Base-by-base conservation (phyloP, 306 rosid genomes). In the Senna siamea region DNA sequence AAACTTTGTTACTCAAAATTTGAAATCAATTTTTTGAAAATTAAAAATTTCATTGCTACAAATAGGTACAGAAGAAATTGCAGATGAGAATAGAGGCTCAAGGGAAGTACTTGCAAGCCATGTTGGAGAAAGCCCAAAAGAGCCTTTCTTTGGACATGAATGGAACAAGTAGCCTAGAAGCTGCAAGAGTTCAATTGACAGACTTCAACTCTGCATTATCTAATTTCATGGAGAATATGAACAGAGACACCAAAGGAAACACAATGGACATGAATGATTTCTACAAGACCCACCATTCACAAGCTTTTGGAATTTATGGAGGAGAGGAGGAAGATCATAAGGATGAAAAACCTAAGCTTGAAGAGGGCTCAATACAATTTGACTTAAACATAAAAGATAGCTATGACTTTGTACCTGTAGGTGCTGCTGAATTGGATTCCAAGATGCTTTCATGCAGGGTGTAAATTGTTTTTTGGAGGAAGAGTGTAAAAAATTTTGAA, bases 71-170 rank as follows among this genome's bases (percentile, higher is more conserved):
- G 73, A 92, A 82, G 82, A 92, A 82, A 72, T 65, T 92, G 74
- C 89, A 86, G 38, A 84, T 89, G 86, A 89, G 94, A 88, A 90
- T 92, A 73, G 98, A 95, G 78, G 89, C 97, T 0, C 98, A 95
- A 82, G 99, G 92, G 69, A 90, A 88, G 82, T 92, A 92, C 79
- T 79, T 95, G 73, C 97, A 95, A 64, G 75, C 82, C 7, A 89
- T 88, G 67, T 75, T 94, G 69, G 99, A 94, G 78, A 90, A 88
- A 76, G 99, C 97, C 5, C 96, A 83, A 70, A 85, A 78, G 58
- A 88, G 84, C 58, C 87, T 94, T 56, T 75, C 93, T n/a, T 18
- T 72, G n/a, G 83, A 86, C 65, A 37, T 74, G 76, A 84, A 76
- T 68, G 96, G 79, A 35, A 57, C 84, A 4, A 80, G 22, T 46